These are phyloP conservation scores for Microglena sp. DNA, from an alignment of 139 green algal species.

Conservation along the genomic window DNA sequence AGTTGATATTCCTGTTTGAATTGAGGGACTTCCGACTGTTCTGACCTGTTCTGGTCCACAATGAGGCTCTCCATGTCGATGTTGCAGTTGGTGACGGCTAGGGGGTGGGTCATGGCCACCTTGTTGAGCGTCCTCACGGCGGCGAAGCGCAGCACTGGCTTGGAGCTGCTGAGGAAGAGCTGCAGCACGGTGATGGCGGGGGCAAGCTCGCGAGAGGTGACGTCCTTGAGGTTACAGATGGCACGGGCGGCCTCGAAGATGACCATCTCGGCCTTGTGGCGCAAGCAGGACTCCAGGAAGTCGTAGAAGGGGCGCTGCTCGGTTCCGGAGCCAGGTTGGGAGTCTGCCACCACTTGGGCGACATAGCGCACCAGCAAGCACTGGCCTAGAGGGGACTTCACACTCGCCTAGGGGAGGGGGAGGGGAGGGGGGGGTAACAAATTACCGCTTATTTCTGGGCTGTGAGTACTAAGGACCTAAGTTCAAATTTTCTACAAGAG, in stretches of 20 bases:
- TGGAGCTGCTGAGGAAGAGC: constrained; percentile 92
- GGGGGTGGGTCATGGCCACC: constrained; percentile 90
- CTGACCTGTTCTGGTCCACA: constrained; percentile 65
- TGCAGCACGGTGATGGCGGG: constrained; percentile 96
- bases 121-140: constrained; percentile 83
- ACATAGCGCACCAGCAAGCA: constrained; percentile 70
- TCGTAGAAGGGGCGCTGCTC: constrained; percentile 92
- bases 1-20: no score
- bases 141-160: constrained; percentile 94
- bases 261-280: constrained; percentile 89
- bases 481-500: no score
- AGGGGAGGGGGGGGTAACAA: no score
- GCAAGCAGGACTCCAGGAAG: constrained; percentile 92
- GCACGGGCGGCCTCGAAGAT: constrained; percentile 90
- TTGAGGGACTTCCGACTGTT: no score
- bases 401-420: no score
- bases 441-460: no score
- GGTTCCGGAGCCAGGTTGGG: constrained; percentile 29
- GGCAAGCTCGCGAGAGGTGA: constrained; percentile 82
- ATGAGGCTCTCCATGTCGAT: constrained; percentile 99
- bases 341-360: constrained; percentile 44
- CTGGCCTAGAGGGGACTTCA: constrained; percentile 91
- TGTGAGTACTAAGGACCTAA: no score
- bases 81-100: constrained; percentile 95
- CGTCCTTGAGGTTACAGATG: constrained; percentile 84